Conservation (phyloP, 1,284 basidiomycete genomes). For the Baeospora myosura region DNA sequence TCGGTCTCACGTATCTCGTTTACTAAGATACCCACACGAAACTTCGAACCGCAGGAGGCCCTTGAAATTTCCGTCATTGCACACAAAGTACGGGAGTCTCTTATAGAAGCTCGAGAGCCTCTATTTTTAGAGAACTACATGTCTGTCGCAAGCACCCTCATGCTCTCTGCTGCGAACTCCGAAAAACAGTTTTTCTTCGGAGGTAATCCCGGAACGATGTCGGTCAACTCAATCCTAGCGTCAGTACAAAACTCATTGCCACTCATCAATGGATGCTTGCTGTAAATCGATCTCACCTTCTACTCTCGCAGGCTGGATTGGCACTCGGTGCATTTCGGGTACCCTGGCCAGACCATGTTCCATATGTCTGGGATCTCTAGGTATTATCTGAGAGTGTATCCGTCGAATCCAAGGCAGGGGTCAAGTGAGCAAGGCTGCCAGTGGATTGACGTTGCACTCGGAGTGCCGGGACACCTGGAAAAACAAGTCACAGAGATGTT, state of each 20-base stretch:
- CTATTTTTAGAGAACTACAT: constrained; percentile 20
- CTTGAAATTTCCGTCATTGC: constrained; percentile 17
- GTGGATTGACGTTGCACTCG: background rate
- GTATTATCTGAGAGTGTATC: constrained; percentile 23
- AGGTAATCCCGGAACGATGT: constrained; percentile 12
- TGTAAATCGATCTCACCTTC: background rate
- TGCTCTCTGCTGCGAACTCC: constrained; percentile 20
- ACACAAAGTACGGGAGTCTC: constrained; percentile 18
- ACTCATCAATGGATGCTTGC: background rate
- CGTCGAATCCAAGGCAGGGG: constrained; percentile 18
- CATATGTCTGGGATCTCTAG: constrained; percentile 17
- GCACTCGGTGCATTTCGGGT: constrained; percentile 25
- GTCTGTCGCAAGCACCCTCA: constrained; percentile 19
- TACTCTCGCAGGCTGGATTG: constrained; percentile 21
- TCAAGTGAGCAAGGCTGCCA: background rate
- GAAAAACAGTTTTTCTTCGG: constrained; percentile 18
- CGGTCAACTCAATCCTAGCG: constrained; percentile 26
- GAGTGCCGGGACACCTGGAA: background rate
- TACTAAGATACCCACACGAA: constrained; percentile 13
- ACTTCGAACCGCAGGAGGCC: constrained; percentile 8
- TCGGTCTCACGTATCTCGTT: background rate
- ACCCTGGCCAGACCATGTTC: constrained; percentile 17
- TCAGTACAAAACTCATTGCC: constrained; percentile 12
- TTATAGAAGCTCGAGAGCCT: constrained; percentile 16
- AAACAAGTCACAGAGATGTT: background rate